Percentiles rank a stretch among this genome's conserved stretches.
Conservation (phyloP, 2,329 filamentous ascomycete genomes). For the Apiospora aurea region DNA sequence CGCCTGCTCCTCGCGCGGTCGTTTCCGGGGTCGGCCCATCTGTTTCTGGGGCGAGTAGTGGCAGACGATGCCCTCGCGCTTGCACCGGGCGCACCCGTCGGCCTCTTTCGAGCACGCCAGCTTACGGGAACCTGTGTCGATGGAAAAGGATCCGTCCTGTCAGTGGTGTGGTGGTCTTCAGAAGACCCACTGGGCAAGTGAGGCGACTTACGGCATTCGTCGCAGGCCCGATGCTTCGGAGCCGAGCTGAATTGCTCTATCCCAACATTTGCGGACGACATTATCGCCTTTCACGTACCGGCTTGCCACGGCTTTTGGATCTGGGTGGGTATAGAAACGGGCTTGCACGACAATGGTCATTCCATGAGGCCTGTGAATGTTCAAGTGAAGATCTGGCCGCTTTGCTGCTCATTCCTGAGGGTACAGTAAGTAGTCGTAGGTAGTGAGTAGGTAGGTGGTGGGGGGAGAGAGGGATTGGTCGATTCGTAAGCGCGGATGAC, state of each 20-base stretch:
- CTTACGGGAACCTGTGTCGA: conserved; percentile 62
- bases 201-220: conserved; percentile 65
- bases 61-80: conserved; percentile 62
- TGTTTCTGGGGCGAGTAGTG: conserved; percentile 70
- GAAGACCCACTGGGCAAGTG: conserved; percentile 2
- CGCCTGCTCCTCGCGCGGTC: conserved; percentile 45
- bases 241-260: conserved; percentile 22
- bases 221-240: conserved; percentile 67
- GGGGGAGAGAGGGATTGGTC: not conserved
- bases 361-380: not conserved
- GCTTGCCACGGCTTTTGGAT: not conserved
- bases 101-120: conserved; percentile 70
- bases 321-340: not conserved
- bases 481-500: conserved; percentile 17
- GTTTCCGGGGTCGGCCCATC: conserved; percentile 71
- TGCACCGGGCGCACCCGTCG: conserved; percentile 66
- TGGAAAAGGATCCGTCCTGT: not conserved
- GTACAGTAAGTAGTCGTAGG: not conserved
- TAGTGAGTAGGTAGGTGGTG: not conserved
- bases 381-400: not conserved
- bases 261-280: conserved; percentile 15
- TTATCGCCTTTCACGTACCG: not conserved
- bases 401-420: not conserved
- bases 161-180: not conserved
- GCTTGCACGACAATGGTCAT: not conserved